Evolutionary conservation across 1,139 yeast genomes (phyloP).

Genomic region (Waltiozyma sp.): DNA sequence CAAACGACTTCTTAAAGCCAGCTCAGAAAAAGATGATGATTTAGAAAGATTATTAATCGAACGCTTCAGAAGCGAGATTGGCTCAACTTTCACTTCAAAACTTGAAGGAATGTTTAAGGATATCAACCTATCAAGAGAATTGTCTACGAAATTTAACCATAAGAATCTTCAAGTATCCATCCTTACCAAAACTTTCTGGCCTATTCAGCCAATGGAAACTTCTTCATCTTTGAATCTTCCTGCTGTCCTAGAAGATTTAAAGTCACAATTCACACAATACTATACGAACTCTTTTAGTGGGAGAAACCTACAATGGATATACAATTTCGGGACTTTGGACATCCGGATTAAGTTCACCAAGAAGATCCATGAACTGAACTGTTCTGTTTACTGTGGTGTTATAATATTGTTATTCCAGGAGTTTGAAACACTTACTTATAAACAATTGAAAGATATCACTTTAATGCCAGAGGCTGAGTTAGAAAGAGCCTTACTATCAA

Average conservation of each 20-base stretch:
- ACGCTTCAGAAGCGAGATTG: slow-evolving; percentile 67
- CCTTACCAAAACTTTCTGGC: slow-evolving; percentile 49
- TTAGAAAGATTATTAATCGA: slow-evolving; percentile 63
- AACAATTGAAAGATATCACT: slow-evolving; percentile 56
- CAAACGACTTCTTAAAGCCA: slow-evolving; percentile 56
- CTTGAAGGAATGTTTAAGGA: slow-evolving; percentile 88
- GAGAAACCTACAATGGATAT: slow-evolving; percentile 73
- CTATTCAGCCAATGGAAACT: slow-evolving; percentile 42
- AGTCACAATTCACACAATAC: slow-evolving; percentile 32
- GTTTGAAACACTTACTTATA: slow-evolving; percentile 41
- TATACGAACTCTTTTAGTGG: slow-evolving; percentile 61
- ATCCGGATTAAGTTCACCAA: slow-evolving; percentile 56
- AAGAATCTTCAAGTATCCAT: slow-evolving; percentile 37
- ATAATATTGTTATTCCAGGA: slow-evolving; percentile 61
- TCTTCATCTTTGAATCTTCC: slow-evolving; percentile 48
- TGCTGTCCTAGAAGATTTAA: slow-evolving; percentile 30
- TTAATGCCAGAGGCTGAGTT: slow-evolving; percentile 65
- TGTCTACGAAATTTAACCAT: slow-evolving; percentile 41
- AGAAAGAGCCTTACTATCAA: slow-evolving; percentile 68
- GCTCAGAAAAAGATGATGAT: slow-evolving; percentile 25
- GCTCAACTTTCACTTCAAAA: slow-evolving; percentile 68
- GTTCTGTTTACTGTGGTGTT: slow-evolving; percentile 74
- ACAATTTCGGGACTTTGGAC: slow-evolving; percentile 74
- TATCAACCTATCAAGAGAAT: slow-evolving; percentile 54
- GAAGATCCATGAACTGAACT: slow-evolving; percentile 64